Evolutionary conservation across 768 basidiomycete genomes (phyloP).

Genomic region (Suillus americanus): DNA sequence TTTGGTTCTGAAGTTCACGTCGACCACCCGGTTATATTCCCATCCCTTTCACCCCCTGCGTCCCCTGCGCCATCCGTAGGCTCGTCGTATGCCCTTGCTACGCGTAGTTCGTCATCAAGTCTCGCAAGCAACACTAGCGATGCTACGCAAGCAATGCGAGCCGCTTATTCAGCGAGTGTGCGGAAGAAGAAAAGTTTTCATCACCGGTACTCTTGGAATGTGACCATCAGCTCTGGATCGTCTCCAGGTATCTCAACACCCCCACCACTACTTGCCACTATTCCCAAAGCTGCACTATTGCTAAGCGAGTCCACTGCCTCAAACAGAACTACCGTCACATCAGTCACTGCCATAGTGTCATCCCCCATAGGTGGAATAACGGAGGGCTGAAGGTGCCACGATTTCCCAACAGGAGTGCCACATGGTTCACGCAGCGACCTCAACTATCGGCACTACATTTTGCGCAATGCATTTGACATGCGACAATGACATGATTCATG

Average conservation of each 20-base stretch:
- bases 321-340: constrained; percentile 5
- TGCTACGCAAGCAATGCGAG: constrained; percentile 28
- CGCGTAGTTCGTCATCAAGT: constrained; percentile 31
- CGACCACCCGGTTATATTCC: constrained; percentile 8
- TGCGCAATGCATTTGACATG: constrained; percentile 3
- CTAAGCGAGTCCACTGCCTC: constrained; percentile 8
- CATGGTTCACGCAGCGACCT: not conserved
- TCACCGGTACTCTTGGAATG: constrained; percentile 29
- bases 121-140: constrained; percentile 22
- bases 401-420: not conserved
- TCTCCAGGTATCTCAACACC: constrained; percentile 19
- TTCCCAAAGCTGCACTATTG: constrained; percentile 20
- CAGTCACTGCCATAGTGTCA: constrained; percentile 2
- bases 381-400: not conserved
- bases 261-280: not conserved
- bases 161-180: constrained; percentile 30
- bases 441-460: not conserved
- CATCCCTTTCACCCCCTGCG: constrained; percentile 25
- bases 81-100: constrained; percentile 27
- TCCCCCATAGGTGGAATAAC: not conserved
- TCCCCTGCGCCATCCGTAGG: constrained; percentile 30
- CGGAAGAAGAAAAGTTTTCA: constrained; percentile 36
- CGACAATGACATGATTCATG: not conserved
- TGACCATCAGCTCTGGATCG: constrained; percentile 23
- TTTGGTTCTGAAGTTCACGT: constrained; percentile 19